A percentile compares a stretch with the other conserved stretches of the same genome.
Evolutionary conservation across 2,329 filamentous ascomycete species (phyloP).

Genomic region (Seiridium unicorne): DNA sequence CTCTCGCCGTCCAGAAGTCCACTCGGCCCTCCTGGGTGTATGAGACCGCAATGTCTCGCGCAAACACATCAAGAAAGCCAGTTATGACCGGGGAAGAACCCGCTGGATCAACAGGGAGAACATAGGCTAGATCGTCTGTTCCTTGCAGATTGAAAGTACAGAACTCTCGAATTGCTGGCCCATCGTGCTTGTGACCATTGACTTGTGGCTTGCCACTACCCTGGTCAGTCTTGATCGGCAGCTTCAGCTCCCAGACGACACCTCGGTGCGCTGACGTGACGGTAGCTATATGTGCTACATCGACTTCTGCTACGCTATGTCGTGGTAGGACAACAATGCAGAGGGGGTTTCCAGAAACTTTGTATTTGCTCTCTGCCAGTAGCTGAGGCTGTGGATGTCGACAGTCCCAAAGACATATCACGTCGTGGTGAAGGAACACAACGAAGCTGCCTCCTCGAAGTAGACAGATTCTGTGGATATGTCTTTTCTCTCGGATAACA

Average conservation of each 20-base stretch:
- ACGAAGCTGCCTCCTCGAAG: slow-evolving; percentile 76
- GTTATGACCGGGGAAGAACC: slow-evolving; percentile 70
- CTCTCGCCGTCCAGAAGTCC: slow-evolving; percentile 80
- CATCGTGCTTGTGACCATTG: slow-evolving; percentile 29
- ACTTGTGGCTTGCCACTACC: slow-evolving; percentile 16
- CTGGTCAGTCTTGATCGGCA: slow-evolving; percentile 47
- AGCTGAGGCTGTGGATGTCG: slow-evolving; percentile 56
- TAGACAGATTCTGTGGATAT: slow-evolving; percentile 79
- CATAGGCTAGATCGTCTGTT: slow-evolving; percentile 57
- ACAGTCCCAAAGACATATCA: slow-evolving; percentile 79
- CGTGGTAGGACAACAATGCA: slow-evolving; percentile 76
- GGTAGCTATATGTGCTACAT: slow-evolving; percentile 72
- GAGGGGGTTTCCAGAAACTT: slow-evolving; percentile 67
- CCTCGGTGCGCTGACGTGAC: slow-evolving; percentile 77
- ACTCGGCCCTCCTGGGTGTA: slow-evolving; percentile 75
- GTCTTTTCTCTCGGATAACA: slow-evolving; percentile 62
- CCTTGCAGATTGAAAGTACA: slow-evolving; percentile 68
- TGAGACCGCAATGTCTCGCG: slow-evolving; percentile 81
- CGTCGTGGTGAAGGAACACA: slow-evolving; percentile 72
- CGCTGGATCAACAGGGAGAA: slow-evolving; percentile 84
- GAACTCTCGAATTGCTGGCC: slow-evolving; percentile 58
- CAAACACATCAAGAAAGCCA: slow-evolving; percentile 82
- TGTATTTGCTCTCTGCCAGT: slow-evolving; percentile 58
- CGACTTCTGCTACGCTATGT: slow-evolving; percentile 52
- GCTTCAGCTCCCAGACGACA: slow-evolving; percentile 74